Percentiles rank a stretch among this genome's conserved stretches.
Conservation (phyloP, 345 rosid species). For the Euphorbia peplus region DNA sequence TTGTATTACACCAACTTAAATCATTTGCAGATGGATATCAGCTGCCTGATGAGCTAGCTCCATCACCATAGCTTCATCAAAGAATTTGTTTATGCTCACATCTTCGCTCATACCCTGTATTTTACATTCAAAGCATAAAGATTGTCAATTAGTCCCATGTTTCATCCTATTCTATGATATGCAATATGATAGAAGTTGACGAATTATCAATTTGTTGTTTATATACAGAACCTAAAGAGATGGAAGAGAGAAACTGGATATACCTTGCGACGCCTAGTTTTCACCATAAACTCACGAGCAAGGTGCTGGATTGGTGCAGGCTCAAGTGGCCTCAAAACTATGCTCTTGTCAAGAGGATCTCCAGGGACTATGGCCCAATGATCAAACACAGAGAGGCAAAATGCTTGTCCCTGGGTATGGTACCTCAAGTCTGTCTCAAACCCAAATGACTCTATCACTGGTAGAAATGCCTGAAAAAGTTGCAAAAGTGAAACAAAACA, state of each 20-base stretch:
- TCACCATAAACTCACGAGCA: slow-evolving; percentile 87
- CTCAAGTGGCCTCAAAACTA: slow-evolving; percentile 77
- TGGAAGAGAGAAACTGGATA: neutral
- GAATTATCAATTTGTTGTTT: neutral
- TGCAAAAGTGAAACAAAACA: neutral
- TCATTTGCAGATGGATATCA: slow-evolving; percentile 73
- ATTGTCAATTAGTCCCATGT: neutral
- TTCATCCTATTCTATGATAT: neutral
- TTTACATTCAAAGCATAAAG: neutral
- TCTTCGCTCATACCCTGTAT: slow-evolving; percentile 90
- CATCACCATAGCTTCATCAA: slow-evolving; percentile 81
- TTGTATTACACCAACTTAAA: slow-evolving; percentile 26
- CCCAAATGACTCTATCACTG: slow-evolving; percentile 87
- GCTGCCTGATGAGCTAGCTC: slow-evolving; percentile 86
- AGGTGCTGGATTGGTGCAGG: slow-evolving; percentile 90
- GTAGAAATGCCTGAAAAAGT: slow-evolving; percentile 69
- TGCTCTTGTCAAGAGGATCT: slow-evolving; percentile 92
- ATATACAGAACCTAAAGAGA: no score
- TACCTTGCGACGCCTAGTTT: slow-evolving; percentile 87
- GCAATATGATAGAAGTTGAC: neutral
- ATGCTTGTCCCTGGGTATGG: slow-evolving; percentile 94
- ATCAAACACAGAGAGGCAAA: slow-evolving; percentile 71
- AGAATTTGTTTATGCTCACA: slow-evolving; percentile 84
- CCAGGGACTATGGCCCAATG: slow-evolving; percentile 95
- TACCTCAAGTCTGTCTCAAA: slow-evolving; percentile 88